phyloP scores from a whole-genome alignment of 169 alveolate species.

The Neospora caninum region DNA sequence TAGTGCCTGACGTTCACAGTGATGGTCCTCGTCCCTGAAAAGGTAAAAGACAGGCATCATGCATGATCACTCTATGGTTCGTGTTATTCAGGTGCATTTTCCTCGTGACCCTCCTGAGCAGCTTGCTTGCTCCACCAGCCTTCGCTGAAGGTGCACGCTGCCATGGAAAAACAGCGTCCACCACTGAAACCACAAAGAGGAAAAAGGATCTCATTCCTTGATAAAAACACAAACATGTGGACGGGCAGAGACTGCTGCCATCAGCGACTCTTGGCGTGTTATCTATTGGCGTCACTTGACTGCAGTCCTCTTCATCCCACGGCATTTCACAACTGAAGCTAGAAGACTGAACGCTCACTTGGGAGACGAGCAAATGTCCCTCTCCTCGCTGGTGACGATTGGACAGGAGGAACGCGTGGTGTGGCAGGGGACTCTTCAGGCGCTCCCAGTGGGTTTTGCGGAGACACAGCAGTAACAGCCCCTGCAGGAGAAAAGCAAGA shows the following conservation, averaged over 20 bases:
- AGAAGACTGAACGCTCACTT: too few relatives aligned
- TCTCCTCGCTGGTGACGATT: too few relatives aligned
- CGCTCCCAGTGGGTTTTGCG: neutral
- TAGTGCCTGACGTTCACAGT: conserved; percentile 16
- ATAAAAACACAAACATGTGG: too few relatives aligned
- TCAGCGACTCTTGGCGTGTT: too few relatives aligned
- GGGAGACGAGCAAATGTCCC: too few relatives aligned
- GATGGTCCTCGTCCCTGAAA: neutral
- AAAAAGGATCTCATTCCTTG: too few relatives aligned
- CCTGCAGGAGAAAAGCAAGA: neutral
- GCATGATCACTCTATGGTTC: neutral
- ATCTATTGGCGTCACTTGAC: too few relatives aligned
- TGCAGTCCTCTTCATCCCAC: too few relatives aligned
- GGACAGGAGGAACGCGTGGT: neutral
- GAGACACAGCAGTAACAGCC: neutral
- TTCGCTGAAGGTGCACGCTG: neutral
- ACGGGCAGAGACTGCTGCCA: too few relatives aligned
- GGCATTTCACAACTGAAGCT: too few relatives aligned
- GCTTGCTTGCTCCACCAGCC: neutral
- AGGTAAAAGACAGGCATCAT: neutral
- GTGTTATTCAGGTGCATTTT: neutral
- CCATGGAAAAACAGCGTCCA: neutral
- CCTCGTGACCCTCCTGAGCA: neutral
- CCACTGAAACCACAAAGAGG: too few relatives aligned
- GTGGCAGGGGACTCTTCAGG: neutral